These are phyloP conservation scores for Plasmodium cynomolgi DNA, from an alignment of 169 alveolate species.

Conservation along the genomic window DNA sequence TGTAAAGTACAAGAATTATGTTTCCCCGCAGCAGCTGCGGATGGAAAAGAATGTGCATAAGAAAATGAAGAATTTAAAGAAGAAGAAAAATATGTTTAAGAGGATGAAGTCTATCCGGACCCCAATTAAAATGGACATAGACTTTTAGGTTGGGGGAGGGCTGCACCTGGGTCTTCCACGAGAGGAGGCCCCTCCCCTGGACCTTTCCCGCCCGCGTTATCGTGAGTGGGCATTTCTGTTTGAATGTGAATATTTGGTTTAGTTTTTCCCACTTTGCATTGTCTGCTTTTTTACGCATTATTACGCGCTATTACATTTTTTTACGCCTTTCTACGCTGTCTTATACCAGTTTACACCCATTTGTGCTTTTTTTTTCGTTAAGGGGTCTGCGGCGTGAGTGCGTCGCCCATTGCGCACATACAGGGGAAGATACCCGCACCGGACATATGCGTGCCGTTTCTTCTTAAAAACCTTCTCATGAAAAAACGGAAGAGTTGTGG, in stretches of 20 bases:
- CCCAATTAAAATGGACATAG: constrained; percentile 57
- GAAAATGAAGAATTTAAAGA: constrained; percentile 10
- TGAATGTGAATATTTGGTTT: background rate
- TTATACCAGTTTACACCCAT: background rate
- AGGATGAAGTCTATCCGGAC: constrained; percentile 5
- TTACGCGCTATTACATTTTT: background rate
- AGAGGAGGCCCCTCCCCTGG: background rate
- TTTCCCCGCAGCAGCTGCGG: constrained; percentile 27
- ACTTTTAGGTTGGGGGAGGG: background rate
- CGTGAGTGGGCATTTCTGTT: background rate
- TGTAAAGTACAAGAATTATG: constrained; percentile 29
- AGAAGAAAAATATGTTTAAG: background rate
- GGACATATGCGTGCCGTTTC: background rate
- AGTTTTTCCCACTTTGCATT: background rate
- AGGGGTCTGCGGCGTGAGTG: background rate
- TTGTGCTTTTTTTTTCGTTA: background rate
- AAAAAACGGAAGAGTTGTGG: background rate
- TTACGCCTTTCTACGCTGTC: background rate
- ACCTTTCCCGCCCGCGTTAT: background rate
- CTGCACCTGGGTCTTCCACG: background rate
- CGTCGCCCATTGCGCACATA: background rate
- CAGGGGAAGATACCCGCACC: background rate
- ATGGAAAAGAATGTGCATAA: constrained; percentile 16
- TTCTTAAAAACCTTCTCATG: background rate
- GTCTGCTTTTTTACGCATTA: background rate